Evolutionary conservation across 2,329 filamentous ascomycete genomes (phyloP), one percentile per base, ranked within the genome.

Genomic region (Aciculosporium take): DNA sequence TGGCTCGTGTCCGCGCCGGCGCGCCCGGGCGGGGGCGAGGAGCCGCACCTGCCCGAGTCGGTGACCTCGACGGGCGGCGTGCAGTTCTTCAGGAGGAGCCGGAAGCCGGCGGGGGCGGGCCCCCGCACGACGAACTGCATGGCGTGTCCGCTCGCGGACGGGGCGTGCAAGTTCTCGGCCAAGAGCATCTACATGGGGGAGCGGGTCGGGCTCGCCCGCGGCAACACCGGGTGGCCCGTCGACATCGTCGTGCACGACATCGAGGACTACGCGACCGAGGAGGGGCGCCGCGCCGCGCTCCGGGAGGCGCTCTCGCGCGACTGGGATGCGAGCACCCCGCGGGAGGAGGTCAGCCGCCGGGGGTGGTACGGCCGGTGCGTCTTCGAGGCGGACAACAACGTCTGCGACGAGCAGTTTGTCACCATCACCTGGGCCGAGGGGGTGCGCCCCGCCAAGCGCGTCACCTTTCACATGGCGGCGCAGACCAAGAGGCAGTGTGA

Each of bases 361-460:
- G 80, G 80, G 48, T 82, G 87, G 86, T 96, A 87, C 55, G 91
- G 91, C 0, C 77, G 89, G n/a, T 98, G 91, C 56, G 91, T 96
- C 1, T 96, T 80, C 63, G 91, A 95, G 57, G 69, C 80, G 4
- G 87, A 94, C 62, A 98, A 96, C 61, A 79, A 93, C 53, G 91
- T 96, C 32, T 85, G 80, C 53, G 91, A 98, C 58, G 86, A 96
- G 53, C 89, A 96, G 59, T 73, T 81, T 21, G 91, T 96, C 17
- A 89, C 83, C 0, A 76, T 96, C 40, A 77, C 74, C 4, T 96
- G 89, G 87, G 81, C 87, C 10, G 84, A 93, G 44, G 51, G 52
- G n/a, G 45, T 44, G 36, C 67, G 77, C 20, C 76, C 76, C 2
- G 76, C 85, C 33, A 96, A 96, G 64, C 86, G 81, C 13, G 89